Evolutionary conservation across 1,139 yeast genomes (phyloP).

Genomic region (Lodderomyces parapsilosis): DNA sequence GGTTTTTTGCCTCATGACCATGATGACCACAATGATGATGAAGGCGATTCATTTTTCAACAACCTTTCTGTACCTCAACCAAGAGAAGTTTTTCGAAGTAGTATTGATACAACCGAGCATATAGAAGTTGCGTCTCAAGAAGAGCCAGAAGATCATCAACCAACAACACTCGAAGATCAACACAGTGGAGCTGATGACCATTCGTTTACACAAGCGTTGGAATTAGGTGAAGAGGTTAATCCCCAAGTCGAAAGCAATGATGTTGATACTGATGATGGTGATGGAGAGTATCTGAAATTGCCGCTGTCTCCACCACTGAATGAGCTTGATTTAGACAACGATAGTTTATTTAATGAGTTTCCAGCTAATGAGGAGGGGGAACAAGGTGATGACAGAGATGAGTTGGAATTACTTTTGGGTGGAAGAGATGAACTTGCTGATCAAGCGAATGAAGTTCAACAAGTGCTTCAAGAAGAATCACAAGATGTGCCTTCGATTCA

Average conservation of each 20-base stretch:
- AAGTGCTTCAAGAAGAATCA: not conserved
- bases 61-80: conserved; percentile 1
- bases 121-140: conserved; percentile 2
- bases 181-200: not conserved
- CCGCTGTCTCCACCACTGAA: not conserved
- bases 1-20: not conserved
- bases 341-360: conserved; percentile 7
- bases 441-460: not conserved
- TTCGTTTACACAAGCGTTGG: not conserved
- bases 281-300: not conserved
- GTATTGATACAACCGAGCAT: conserved; percentile 4
- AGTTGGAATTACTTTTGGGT: conserved; percentile 3
- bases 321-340: not conserved
- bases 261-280: not conserved
- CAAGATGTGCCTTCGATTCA: not conserved
- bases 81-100: conserved; percentile 2
- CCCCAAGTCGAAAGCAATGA: not conserved
- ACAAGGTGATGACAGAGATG: not conserved
- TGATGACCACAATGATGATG: not conserved
- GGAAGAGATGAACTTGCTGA: not conserved
- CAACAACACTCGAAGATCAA: not conserved
- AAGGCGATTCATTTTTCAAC: conserved; percentile 1
- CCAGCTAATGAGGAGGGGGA: not conserved
- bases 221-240: not conserved
- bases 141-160: not conserved